These are phyloP conservation scores for Wallacemonas rigidus DNA, from an alignment of 208 protist species.

Conservation along the genomic window DNA sequence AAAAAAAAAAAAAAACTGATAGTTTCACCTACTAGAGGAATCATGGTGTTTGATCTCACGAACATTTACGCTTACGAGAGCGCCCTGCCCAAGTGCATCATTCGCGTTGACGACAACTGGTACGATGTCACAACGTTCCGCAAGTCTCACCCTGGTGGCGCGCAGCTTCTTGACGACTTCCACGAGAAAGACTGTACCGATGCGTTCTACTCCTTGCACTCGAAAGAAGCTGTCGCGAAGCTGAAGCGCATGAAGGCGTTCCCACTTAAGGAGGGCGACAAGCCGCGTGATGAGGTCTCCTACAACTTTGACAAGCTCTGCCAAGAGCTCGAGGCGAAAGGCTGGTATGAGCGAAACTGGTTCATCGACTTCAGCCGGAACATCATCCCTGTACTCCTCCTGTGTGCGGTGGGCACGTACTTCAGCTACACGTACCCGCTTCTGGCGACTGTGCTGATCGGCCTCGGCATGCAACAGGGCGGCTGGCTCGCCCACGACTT, in stretches of 20 bases:
- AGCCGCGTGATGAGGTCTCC: constrained; percentile 55
- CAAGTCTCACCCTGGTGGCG: constrained; percentile 71
- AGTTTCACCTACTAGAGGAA: background rate
- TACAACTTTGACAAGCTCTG: constrained; percentile 64
- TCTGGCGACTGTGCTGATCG: constrained; percentile 60
- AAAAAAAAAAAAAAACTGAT: too few relatives aligned
- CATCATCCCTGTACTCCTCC: constrained; percentile 62
- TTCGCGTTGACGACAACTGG: constrained; percentile 78
- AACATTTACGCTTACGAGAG: constrained; percentile 59
- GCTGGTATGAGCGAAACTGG: constrained; percentile 75
- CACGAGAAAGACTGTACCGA: constrained; percentile 77
- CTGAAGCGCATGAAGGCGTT: constrained; percentile 78
- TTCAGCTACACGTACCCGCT: constrained; percentile 60
- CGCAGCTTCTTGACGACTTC: constrained; percentile 75
- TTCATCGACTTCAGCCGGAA: constrained; percentile 64
- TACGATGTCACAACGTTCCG: constrained; percentile 83
- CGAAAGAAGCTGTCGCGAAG: constrained; percentile 72
- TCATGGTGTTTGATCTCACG: constrained; percentile 63
- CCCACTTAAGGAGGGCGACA: constrained; percentile 63
- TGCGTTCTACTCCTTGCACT: constrained; percentile 81
- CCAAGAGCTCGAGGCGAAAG: constrained; percentile 54
- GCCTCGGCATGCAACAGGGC: constrained; percentile 77
- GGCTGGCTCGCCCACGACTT: constrained; percentile 83
- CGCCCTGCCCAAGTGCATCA: constrained; percentile 70
- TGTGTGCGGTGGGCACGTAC: constrained; percentile 58